Evolutionary conservation across 2,329 filamentous ascomycete genomes (phyloP), one percentile per base, ranked within the genome.

Genomic region (Metarhizium album): DNA sequence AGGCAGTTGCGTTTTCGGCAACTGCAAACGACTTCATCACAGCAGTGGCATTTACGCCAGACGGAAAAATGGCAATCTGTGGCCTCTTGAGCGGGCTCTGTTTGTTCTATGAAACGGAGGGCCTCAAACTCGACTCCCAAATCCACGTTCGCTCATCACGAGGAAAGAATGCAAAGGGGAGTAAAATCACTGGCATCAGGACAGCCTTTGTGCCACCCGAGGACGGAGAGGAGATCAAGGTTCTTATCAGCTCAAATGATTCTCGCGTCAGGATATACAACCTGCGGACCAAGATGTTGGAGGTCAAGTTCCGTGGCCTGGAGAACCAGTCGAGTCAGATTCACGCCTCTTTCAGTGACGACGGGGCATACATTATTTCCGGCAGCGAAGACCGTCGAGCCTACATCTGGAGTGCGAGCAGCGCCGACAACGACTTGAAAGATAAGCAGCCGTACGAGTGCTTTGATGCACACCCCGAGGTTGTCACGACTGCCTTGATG

Each of bases 141-240:
- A 84, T 97, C 29, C 90, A 95, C 57, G 90, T 96, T n/a, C 83
- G 90, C 43, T 96, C 90, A 0, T 89, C 89, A 0, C 79, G 90
- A 53, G 91, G 93, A 2, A 90, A 90, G 63, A 97, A 96, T 62
- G 86, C 90, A 4, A 96, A 95, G 65, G 91, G 91, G 5, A 95
- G 90, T 71, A 98, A 98, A 65, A 95, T 98, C 58, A 97, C 93
- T 0, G 90, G 90, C 6, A 95, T 98, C 49, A 83, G 91, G 61
- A 86, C 89, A 0, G 82, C 84, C 56, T 67, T 71, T 16, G 73
- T 81, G 46, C 81, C 82, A 2, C 45, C 57, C 3, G 64, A 57
- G 7, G 47, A 64, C 7, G 65, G 68, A 13, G 78, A 78, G 1
- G 85, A 90, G 49, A 77, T 88, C 47, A 95, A 94, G 61, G 73